Conservation (phyloP, 169 alveolate species). For the Cytauxzoon felis region DNA sequence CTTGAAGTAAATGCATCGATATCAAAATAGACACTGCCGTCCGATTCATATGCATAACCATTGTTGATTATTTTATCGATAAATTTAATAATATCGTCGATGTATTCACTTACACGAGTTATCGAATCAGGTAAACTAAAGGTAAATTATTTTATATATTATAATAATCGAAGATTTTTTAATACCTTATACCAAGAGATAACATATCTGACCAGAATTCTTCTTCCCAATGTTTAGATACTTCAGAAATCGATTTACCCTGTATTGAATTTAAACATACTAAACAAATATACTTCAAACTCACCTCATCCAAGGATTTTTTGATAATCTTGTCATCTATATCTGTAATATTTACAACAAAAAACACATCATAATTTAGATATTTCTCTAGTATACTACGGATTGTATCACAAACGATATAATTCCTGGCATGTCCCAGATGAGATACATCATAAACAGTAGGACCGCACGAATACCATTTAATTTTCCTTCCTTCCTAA, state of each 20-base stretch:
- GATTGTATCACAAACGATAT: slow-evolving; percentile 92
- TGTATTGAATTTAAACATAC: not conserved
- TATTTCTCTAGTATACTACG: slow-evolving; percentile 90
- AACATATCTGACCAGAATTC: slow-evolving; percentile 88
- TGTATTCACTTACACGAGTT: slow-evolving; percentile 94
- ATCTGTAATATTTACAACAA: slow-evolving; percentile 97
- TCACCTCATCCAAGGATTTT: slow-evolving; percentile 65
- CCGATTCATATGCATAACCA: slow-evolving; percentile 93
- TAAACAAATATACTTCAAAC: not conserved
- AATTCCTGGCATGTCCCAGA: slow-evolving; percentile 98
- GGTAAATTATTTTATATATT: not conserved
- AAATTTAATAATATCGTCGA: slow-evolving; percentile 89
- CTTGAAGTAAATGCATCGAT: slow-evolving; percentile 81
- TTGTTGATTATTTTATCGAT: slow-evolving; percentile 86
- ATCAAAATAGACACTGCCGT: slow-evolving; percentile 95
- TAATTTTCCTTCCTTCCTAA: slow-evolving; percentile 78
- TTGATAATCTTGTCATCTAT: slow-evolving; percentile 97
- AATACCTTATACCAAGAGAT: slow-evolving; percentile 82
- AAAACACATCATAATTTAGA: slow-evolving; percentile 91
- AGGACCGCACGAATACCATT: slow-evolving; percentile 92
- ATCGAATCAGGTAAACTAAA: slow-evolving; percentile 86
- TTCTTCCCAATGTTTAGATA: slow-evolving; percentile 88
- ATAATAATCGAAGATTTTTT: too few species aligned
- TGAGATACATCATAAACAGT: slow-evolving; percentile 97
- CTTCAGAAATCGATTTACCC: slow-evolving; percentile 70